Conservation (phyloP, 2,329 filamentous ascomycete species). For the Coniochaeta sp. region DNA sequence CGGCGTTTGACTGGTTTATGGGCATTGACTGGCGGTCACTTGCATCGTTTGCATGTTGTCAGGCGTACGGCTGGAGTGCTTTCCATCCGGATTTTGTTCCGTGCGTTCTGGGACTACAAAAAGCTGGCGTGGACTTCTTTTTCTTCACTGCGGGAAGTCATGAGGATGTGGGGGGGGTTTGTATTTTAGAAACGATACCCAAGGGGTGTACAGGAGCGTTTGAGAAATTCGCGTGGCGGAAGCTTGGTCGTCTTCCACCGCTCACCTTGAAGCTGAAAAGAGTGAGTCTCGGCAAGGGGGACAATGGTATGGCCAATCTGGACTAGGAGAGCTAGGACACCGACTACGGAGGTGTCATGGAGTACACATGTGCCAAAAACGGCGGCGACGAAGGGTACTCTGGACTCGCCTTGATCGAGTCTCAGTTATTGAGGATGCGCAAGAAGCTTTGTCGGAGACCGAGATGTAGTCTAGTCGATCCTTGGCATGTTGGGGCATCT, state of each 20-base stretch:
- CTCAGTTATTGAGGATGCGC: too few relatives aligned
- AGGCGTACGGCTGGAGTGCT: not conserved
- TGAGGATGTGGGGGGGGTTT: slow-evolving; percentile 5
- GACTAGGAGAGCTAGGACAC: too few relatives aligned
- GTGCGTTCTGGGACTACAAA: slow-evolving; percentile 4
- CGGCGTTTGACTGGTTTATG: not conserved
- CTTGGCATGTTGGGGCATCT: too few relatives aligned
- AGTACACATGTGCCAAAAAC: too few relatives aligned
- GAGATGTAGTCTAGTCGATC: too few relatives aligned
- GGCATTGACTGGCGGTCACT: slow-evolving; percentile 3
- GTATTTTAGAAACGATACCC: slow-evolving; percentile 23
- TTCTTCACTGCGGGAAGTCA: slow-evolving; percentile 4
- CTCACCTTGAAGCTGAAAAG: slow-evolving; percentile 4
- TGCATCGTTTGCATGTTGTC: slow-evolving; percentile 8
- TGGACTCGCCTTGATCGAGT: too few relatives aligned
- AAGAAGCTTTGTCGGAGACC: too few relatives aligned
- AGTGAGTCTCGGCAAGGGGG: too few relatives aligned
- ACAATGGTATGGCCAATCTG: too few relatives aligned
- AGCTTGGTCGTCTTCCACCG: not conserved
- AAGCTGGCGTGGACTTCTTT: slow-evolving; percentile 2
- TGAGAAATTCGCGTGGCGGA: slow-evolving; percentile 2
- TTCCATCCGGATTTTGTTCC: slow-evolving; percentile 2
- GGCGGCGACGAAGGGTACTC: too few relatives aligned
- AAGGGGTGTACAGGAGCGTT: slow-evolving; percentile 9
- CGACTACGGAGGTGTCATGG: too few relatives aligned